phyloP scores from a whole-genome alignment of 1,284 basidiomycete species.

The Schizophyllum commune region DNA sequence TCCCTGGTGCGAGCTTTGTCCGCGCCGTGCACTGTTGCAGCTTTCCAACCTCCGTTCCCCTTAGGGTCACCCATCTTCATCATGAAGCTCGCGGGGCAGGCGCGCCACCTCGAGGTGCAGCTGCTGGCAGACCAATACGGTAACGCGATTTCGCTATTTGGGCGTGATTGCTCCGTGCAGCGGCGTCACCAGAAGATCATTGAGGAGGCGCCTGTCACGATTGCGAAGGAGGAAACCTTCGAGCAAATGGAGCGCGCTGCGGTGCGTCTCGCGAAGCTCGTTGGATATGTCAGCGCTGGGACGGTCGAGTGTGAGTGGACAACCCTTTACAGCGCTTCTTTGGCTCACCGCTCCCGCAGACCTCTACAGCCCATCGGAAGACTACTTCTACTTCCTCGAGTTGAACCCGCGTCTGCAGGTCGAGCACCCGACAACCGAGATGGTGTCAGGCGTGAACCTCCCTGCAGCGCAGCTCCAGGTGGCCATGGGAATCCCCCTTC shows the following conservation, averaged over 20 bases:
- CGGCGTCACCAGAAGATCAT: conserved; percentile 99
- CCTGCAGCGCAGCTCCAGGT: conserved; percentile 97
- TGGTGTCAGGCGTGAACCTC: conserved; percentile 98
- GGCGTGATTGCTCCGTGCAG: conserved; percentile 99
- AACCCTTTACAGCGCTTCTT: not conserved
- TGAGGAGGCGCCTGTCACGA: conserved; percentile 98
- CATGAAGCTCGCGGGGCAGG: conserved; percentile 98
- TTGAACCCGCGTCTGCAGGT: conserved; percentile 99
- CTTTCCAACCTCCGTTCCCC: conserved; percentile 2
- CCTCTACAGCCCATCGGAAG: conserved; percentile 91
- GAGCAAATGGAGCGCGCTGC: conserved; percentile 98
- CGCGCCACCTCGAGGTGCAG: conserved; percentile 97
- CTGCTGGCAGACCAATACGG: conserved; percentile 99
- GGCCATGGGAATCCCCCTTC: conserved; percentile 97
- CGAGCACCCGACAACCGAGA: conserved; percentile 99
- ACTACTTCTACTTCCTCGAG: conserved; percentile 96
- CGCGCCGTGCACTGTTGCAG: conserved; percentile 1
- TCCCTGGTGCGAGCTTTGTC: conserved; percentile 64
- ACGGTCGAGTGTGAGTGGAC: conserved; percentile 85
- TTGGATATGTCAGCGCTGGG: conserved; percentile 98
- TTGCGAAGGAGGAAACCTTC: conserved; percentile 86
- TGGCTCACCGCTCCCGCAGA: conserved; percentile 37
- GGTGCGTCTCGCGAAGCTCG: conserved; percentile 94
- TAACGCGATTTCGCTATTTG: conserved; percentile 98
- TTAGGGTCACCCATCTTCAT: conserved; percentile 98